Conservation (phyloP, 352 stramenopile species). For the Phytophthora syringae region DNA sequence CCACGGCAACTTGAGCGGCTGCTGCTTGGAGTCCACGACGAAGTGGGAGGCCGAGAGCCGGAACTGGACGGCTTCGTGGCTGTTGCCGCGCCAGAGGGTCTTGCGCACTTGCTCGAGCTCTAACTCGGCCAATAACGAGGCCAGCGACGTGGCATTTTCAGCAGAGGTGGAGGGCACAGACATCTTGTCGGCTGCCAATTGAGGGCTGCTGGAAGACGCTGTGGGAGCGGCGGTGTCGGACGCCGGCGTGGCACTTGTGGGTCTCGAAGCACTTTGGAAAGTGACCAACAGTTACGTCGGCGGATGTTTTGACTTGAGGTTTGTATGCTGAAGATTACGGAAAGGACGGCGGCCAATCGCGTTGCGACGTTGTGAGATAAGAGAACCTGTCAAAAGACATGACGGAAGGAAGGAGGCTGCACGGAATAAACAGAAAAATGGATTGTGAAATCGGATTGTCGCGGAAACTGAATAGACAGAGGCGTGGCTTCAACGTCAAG, state of each 20-base stretch:
- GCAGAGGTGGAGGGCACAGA: too few relatives aligned
- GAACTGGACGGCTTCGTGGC: slow-evolving; percentile 31
- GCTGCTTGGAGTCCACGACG: slow-evolving; percentile 16
- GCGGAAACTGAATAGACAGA: too few relatives aligned
- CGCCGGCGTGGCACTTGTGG: too few relatives aligned
- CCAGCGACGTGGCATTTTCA: slow-evolving; percentile 5
- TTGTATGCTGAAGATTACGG: slow-evolving; percentile 16
- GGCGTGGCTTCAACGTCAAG: not conserved
- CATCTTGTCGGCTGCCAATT: too few relatives aligned
- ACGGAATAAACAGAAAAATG: too few relatives aligned
- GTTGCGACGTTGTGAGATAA: not conserved
- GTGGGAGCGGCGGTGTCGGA: too few relatives aligned
- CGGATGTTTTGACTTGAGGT: slow-evolving; percentile 5
- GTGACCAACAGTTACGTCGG: slow-evolving; percentile 13
- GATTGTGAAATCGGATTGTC: slow-evolving; percentile 3
- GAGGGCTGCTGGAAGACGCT: too few relatives aligned
- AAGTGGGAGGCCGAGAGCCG: slow-evolving; percentile 34
- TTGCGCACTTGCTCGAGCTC: slow-evolving; percentile 41
- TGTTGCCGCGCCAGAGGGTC: slow-evolving; percentile 29
- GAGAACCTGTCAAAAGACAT: slow-evolving; percentile 10
- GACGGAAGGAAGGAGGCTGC: slow-evolving; percentile 5
- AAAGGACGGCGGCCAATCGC: slow-evolving; percentile 1
- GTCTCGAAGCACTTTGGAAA: slow-evolving; percentile 9
- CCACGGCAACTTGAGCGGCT: slow-evolving; percentile 44
- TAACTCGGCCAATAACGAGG: slow-evolving; percentile 30